Percentiles rank a stretch among this genome's conserved stretches.
Conservation (phyloP, 129 eudicot species). For the Tagetes erecta region DNA sequence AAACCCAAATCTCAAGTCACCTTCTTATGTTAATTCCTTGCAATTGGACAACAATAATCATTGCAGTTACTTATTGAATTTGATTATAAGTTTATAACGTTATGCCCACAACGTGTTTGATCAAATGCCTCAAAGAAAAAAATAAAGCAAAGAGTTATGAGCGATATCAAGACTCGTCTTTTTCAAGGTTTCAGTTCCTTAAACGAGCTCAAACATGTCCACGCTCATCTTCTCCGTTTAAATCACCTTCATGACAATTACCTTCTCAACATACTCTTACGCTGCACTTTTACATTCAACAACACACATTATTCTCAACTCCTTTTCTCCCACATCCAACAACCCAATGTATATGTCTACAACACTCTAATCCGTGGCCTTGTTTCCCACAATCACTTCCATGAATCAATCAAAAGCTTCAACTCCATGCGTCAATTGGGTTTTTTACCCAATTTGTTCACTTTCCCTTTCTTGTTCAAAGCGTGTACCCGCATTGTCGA, state of each 20-base stretch:
- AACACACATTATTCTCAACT: conserved; percentile 46
- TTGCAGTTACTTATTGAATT: no score
- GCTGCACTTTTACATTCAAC: conserved; percentile 41
- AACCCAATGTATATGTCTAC: conserved; percentile 56
- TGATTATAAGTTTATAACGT: no score
- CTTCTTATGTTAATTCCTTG: no score
- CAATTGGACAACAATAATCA: no score
- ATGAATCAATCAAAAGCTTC: conserved; percentile 43
- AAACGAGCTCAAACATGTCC: conserved; percentile 64
- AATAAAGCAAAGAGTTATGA: no score
- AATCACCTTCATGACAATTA: conserved; percentile 54
- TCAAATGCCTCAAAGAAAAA: no score
- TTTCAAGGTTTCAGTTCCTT: conserved; percentile 44
- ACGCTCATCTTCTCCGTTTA: conserved; percentile 53
- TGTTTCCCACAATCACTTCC: conserved; percentile 46
- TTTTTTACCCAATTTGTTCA: conserved; percentile 58
- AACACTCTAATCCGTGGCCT: conserved; percentile 72
- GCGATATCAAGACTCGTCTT: conserved; percentile 42
- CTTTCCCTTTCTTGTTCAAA: conserved; percentile 73
- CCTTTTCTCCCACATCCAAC: conserved; percentile 49
- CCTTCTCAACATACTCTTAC: conserved; percentile 59
- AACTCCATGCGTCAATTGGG: conserved; percentile 48
- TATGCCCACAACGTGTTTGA: no score
- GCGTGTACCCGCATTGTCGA: conserved; percentile 51
- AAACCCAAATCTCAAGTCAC: no score